Base-by-base conservation (phyloP, 2,329 filamentous ascomycete species). In the Trichoderma atrobrunneum region DNA sequence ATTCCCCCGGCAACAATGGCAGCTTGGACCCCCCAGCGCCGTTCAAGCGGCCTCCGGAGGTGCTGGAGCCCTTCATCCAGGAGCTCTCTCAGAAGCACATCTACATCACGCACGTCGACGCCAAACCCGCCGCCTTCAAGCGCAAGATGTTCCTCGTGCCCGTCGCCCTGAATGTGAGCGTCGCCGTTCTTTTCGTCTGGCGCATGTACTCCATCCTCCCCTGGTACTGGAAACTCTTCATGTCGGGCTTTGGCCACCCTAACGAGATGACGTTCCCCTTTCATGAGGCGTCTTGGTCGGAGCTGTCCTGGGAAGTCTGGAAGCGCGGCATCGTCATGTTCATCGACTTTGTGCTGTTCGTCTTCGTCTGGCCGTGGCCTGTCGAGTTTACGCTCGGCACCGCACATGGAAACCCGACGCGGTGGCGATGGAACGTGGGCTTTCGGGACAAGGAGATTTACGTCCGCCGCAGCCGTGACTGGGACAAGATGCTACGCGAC, bases 31-130 rank as follows among this genome's bases (percentile, higher is more conserved):
- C 85, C 8, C 90, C 90, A 0, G 80, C 86, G 34, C 93, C 93
- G 8, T 97, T 96, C 85, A 87, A 87, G 76, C 85, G 85, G 72
- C 89, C 90, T 0, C 89, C 93, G 1, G 80, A 87, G 63, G 85
- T 86, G 36, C 87, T 97, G 69, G 77, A 86, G 65, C 87, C 90
- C 12, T 91, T 97, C 79, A 86, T 92, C 78, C 83, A 87, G 43
- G 87, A 85, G 57, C 90, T 97, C 73, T 87, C 90, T 72, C 85
- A 87, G 71, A 83, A 87, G 71, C 89, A 93, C 80, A 87, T 97
- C 79, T 97, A 98, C 86, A 88, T 98, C 77, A 87, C 92, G 34
- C 94, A 97, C 84, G 85, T 97, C 81, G 95, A 98, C 85, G 84
- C 82, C 73, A 90, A 92, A 74, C 90, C 91, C 0, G 81, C 83